These are phyloP conservation scores for Populus nigra DNA, from an alignment of 345 rosid genomes.

Conservation along the genomic window DNA sequence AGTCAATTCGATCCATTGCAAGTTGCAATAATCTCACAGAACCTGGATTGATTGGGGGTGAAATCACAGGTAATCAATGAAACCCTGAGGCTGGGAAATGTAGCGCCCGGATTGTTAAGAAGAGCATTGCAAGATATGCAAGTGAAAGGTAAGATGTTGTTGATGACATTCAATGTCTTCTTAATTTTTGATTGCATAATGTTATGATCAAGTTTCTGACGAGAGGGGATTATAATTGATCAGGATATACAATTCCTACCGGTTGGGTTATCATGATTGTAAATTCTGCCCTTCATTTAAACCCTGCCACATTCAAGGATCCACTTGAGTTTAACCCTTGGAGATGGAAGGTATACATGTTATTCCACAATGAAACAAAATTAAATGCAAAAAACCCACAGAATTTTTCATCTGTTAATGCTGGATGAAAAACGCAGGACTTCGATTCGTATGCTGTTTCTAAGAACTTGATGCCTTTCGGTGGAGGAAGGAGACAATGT, in stretches of 20 bases:
- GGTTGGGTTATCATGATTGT: constrained; percentile 19
- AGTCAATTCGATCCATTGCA: not conserved
- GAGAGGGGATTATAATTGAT: not conserved
- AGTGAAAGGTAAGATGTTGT: constrained; percentile 7
- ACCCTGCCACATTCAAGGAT: constrained; percentile 20
- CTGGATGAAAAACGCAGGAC: constrained; percentile 3
- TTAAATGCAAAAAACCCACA: not conserved
- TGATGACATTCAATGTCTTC: not conserved
- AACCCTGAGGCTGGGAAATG: constrained; percentile 30
- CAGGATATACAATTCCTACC: constrained; percentile 31
- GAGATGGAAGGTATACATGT: constrained; percentile 26
- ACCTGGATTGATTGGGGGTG: no score
- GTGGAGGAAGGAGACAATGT: constrained; percentile 30
- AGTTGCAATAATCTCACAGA: not conserved
- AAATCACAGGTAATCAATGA: constrained; percentile 10
- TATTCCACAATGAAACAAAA: not conserved
- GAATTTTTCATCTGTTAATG: not conserved
- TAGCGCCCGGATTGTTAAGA: constrained; percentile 28
- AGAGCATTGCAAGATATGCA: constrained; percentile 23
- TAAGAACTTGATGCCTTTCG: constrained; percentile 33
- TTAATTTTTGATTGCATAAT: not conserved
- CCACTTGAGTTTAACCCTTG: constrained; percentile 28
- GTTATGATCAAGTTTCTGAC: not conserved
- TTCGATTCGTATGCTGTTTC: constrained; percentile 8
- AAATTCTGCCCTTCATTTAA: constrained; percentile 15